A percentile compares a stretch with the other conserved stretches of the same genome.
These are phyloP conservation scores for Fusarium protoensiforme DNA, from an alignment of 2,329 filamentous ascomycete species.

Conservation along the genomic window DNA sequence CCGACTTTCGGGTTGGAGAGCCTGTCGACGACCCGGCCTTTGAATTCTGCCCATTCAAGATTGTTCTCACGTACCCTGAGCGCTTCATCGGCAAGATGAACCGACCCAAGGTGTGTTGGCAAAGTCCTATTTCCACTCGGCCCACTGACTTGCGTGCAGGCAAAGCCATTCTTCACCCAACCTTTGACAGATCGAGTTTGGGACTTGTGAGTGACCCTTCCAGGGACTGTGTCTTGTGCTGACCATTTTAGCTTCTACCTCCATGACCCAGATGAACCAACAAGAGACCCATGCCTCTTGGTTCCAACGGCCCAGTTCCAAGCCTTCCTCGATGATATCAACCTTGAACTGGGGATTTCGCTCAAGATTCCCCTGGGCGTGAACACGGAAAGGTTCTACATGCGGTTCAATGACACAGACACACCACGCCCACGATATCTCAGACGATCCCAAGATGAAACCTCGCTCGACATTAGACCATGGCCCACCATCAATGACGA, in stretches of 20 bases:
- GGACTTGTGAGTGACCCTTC: constrained; percentile 73
- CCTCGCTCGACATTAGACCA: constrained; percentile 45
- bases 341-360: constrained; percentile 62
- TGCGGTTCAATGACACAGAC: constrained; percentile 69
- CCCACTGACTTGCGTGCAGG: constrained; percentile 46
- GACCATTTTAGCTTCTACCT: constrained; percentile 71
- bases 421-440: constrained; percentile 76
- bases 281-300: constrained; percentile 69
- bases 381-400: constrained; percentile 65
- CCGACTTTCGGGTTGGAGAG: constrained; percentile 40
- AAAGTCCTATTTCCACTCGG: neutral
- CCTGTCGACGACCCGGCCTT: constrained; percentile 35
- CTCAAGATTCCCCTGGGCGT: constrained; percentile 68
- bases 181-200: constrained; percentile 72
- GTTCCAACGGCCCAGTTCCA: constrained; percentile 75
- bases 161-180: constrained; percentile 63
- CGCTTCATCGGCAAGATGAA: constrained; percentile 67
- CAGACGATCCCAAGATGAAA: constrained; percentile 62
- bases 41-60: constrained; percentile 61
- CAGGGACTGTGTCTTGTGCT: neutral
- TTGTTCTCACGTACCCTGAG: constrained; percentile 68
- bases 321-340: constrained; percentile 72
- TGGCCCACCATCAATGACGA: constrained; percentile 50
- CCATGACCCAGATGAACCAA: constrained; percentile 60
- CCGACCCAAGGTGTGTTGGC: constrained; percentile 55